These are phyloP conservation scores for Lachnellula occidentalis DNA, from an alignment of 2,329 filamentous ascomycete species.

Conservation along the genomic window DNA sequence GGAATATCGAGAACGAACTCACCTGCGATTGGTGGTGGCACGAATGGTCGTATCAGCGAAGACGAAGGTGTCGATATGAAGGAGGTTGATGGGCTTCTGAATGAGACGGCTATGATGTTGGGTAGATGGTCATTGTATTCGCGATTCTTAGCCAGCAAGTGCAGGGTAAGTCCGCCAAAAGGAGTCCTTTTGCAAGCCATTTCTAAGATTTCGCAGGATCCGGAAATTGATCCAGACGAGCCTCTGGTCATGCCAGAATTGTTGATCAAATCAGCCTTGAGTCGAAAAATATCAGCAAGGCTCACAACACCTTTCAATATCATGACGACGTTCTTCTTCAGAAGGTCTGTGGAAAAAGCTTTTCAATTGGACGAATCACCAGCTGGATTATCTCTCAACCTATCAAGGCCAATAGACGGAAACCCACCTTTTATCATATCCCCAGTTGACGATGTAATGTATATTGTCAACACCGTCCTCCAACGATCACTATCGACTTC, in stretches of 20 bases:
- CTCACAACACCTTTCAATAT: constrained; percentile 78
- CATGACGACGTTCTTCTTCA: constrained; percentile 96
- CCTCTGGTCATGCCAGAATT: constrained; percentile 66
- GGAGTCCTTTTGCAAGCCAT: constrained; percentile 21
- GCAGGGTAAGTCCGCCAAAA: constrained; percentile 53
- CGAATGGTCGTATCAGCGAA: constrained; percentile 60
- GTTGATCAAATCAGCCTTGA: constrained; percentile 71
- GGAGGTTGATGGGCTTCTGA: constrained; percentile 81
- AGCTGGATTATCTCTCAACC: constrained; percentile 68
- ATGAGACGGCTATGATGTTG: constrained; percentile 87
- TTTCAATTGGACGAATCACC: constrained; percentile 95
- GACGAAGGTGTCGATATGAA: constrained; percentile 97
- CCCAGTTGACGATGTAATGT: constrained; percentile 98
- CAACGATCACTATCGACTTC: constrained; percentile 83
- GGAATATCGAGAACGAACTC: constrained; percentile 68
- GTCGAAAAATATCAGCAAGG: constrained; percentile 69
- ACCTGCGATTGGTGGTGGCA: constrained; percentile 56
- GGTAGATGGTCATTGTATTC: constrained; percentile 89
- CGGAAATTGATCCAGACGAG: constrained; percentile 45
- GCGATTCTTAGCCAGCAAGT: constrained; percentile 82
- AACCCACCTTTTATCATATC: constrained; percentile 90
- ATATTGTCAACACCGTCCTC: constrained; percentile 90
- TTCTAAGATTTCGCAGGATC: constrained; percentile 42
- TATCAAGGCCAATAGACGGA: constrained; percentile 63
- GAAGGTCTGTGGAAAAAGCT: constrained; percentile 91